Evolutionary conservation across 2,329 filamentous ascomycete species (phyloP).

Genomic region (Aspergillus sp.): DNA sequence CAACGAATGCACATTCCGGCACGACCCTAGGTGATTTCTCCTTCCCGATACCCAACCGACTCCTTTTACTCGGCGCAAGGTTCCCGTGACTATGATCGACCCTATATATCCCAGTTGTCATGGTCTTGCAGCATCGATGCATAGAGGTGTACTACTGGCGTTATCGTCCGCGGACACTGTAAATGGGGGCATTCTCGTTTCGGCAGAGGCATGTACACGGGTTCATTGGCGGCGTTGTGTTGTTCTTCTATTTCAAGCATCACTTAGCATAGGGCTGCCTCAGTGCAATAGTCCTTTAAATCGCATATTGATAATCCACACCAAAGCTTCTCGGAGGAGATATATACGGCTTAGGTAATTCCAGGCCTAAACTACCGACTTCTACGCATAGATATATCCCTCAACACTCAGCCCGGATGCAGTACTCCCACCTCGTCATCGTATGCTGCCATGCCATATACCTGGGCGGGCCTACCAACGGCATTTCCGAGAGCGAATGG

Average conservation of each 20-base stretch:
- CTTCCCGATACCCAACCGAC: conserved; percentile 2
- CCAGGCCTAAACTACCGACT: too few species aligned
- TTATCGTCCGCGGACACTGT: not conserved
- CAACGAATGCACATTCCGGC: conserved; percentile 42
- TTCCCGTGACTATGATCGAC: not conserved
- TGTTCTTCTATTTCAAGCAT: too few species aligned
- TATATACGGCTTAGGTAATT: conserved; percentile 1
- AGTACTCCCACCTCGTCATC: conserved; percentile 53
- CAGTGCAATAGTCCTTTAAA: too few species aligned
- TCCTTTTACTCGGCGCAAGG: not conserved
- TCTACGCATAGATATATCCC: too few species aligned
- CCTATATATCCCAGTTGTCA: conserved; percentile 2
- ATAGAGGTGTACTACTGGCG: conserved; percentile 2
- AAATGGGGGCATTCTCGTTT: too few species aligned
- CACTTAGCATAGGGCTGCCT: too few species aligned
- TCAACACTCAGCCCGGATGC: not conserved
- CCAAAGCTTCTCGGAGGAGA: not conserved
- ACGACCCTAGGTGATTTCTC: conserved; percentile 23
- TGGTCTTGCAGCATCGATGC: conserved; percentile 2
- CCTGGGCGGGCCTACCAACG: conserved; percentile 47
- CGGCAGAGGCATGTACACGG: too few species aligned
- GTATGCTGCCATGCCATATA: conserved; percentile 83
- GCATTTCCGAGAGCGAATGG: conserved; percentile 54
- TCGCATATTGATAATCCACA: too few species aligned
- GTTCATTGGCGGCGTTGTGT: too few species aligned